A percentile compares a stretch with the other conserved stretches of the same genome.
These are phyloP conservation scores for Zygoascus meyerae DNA, from an alignment of 1,139 yeast genomes.

Conservation along the genomic window DNA sequence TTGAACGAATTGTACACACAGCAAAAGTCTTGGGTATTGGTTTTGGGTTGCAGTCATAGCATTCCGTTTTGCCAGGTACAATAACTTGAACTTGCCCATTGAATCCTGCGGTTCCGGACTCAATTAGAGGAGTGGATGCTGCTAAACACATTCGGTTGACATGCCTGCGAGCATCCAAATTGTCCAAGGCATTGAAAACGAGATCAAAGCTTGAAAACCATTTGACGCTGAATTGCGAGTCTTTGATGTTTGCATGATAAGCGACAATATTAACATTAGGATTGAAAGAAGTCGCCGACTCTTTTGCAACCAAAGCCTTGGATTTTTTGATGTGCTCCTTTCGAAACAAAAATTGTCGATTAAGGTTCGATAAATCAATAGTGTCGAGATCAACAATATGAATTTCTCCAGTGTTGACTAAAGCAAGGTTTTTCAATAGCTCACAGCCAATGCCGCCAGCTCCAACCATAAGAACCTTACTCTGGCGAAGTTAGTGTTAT, in stretches of 20 bases:
- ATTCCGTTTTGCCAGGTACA: conserved; percentile 74
- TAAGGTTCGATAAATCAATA: conserved; percentile 83
- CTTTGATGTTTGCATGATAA: conserved; percentile 86
- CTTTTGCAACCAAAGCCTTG: conserved; percentile 72
- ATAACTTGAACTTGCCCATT: conserved; percentile 93
- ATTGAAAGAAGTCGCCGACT: conserved; percentile 75
- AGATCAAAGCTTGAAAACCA: conserved; percentile 81
- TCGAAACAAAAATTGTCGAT: conserved; percentile 87
- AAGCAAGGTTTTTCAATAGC: conserved; percentile 72
- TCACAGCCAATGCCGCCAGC: conserved; percentile 99
- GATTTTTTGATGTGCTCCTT: conserved; percentile 82
- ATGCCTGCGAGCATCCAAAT: conserved; percentile 83
- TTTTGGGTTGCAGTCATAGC: conserved; percentile 87
- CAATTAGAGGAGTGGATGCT: conserved; percentile 71
- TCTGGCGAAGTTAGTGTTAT: conserved; percentile 13
- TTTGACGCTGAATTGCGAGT: conserved; percentile 61
- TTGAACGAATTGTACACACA: conserved; percentile 92
- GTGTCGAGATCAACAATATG: conserved; percentile 94
- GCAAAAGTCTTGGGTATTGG: conserved; percentile 89
- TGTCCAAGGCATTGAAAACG: conserved; percentile 89
- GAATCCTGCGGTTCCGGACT: conserved; percentile 92
- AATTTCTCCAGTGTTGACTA: conserved; percentile 82
- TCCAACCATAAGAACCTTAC: conserved; percentile 73
- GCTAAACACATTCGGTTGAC: conserved; percentile 81
- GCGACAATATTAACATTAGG: conserved; percentile 67